Conservation (phyloP, 2,329 filamentous ascomycete genomes). For the Fusarium phyllophilum region DNA sequence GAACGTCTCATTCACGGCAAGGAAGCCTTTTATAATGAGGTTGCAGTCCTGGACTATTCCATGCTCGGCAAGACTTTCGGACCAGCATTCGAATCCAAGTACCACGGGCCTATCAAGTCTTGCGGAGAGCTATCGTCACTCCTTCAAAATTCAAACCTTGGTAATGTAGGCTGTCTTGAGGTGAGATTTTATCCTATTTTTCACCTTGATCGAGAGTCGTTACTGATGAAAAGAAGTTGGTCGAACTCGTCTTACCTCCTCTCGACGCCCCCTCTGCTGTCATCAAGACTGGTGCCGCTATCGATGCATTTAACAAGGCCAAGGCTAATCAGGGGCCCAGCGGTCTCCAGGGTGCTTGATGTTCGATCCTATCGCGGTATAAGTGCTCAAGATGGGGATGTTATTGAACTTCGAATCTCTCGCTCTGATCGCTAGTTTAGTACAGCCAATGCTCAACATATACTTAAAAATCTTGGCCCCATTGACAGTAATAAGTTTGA, state of each 20-base stretch:
- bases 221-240: background rate
- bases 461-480: background rate
- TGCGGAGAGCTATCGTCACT: background rate
- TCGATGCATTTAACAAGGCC: background rate
- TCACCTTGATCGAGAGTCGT: too few species aligned
- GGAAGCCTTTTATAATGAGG: background rate
- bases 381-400: accelerated
- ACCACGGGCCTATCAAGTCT: background rate
- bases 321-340: background rate
- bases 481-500: background rate
- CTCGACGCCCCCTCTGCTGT: background rate
- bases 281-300: background rate
- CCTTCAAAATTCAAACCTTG: background rate
- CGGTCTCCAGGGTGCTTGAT: background rate
- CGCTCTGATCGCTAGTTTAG: accelerated
- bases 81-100: background rate
- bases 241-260: background rate
- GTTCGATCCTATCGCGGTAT: accelerated
- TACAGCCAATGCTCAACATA: background rate
- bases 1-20: background rate
- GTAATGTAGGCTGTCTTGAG: background rate
- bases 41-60: background rate
- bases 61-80: background rate
- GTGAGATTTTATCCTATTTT: background rate
- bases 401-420: accelerated